phyloP scores from a whole-genome alignment of 148 eudicot genomes.

The Rhododendron williamsianum region DNA sequence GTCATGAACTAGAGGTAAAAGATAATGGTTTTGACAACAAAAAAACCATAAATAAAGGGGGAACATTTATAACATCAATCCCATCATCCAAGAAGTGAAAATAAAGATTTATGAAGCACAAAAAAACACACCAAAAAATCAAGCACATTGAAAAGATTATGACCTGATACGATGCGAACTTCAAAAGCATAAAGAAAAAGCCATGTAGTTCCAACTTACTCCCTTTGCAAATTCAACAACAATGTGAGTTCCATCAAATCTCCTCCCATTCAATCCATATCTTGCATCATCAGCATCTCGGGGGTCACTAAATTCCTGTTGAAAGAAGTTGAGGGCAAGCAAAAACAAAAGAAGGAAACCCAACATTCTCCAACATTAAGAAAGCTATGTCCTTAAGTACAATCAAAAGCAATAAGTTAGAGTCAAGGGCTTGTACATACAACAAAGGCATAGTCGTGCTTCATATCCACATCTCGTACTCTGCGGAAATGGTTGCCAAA shows the following conservation, averaged over 20 bases:
- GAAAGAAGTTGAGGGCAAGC: slow-evolving; percentile 7
- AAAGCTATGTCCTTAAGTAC: not conserved
- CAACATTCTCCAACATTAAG: not conserved
- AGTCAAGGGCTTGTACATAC: slow-evolving; percentile 51
- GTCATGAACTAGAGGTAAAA: not conserved
- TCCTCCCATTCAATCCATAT: slow-evolving; percentile 68
- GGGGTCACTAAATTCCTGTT: slow-evolving; percentile 86
- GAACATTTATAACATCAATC: not conserved
- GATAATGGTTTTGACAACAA: not conserved
- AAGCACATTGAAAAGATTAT: not conserved
- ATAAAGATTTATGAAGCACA: not conserved
- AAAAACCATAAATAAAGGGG: not conserved
- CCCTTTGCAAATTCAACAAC: slow-evolving; percentile 84
- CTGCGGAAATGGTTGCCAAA: slow-evolving; percentile 99
- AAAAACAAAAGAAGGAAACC: slow-evolving; percentile 16
- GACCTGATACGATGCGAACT: not conserved
- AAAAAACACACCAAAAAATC: not conserved
- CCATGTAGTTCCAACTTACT: slow-evolving; percentile 35
- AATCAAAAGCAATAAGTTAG: not conserved
- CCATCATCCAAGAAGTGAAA: not conserved
- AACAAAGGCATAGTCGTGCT: slow-evolving; percentile 95
- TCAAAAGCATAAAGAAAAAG: not conserved
- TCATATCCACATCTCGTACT: slow-evolving; percentile 99
- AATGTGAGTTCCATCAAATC: slow-evolving; percentile 73
- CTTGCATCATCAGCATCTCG: slow-evolving; percentile 98